These are phyloP conservation scores for Eucalyptus sideroxylon DNA, from an alignment of 345 rosid genomes.

Conservation along the genomic window DNA sequence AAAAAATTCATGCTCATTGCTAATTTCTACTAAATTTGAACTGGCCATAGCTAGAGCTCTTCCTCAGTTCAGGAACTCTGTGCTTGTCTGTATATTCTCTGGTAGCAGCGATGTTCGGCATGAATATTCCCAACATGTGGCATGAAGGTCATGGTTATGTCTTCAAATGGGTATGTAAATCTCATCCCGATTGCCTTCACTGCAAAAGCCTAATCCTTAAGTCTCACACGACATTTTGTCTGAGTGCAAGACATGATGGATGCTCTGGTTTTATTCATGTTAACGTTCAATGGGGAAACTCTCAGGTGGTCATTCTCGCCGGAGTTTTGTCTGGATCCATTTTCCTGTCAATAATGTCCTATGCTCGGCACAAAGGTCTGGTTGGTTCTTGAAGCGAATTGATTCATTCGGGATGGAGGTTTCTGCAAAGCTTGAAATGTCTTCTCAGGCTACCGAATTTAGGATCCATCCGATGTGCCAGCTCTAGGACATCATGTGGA, in stretches of 20 bases:
- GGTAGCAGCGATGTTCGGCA: constrained; percentile 44
- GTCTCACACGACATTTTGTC: not conserved
- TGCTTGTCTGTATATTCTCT: constrained; percentile 31
- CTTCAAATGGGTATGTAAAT: constrained; percentile 37
- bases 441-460: not conserved
- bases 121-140: constrained; percentile 41
- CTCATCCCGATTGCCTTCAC: not conserved
- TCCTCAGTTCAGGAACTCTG: constrained; percentile 38
- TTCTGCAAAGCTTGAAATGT: not conserved
- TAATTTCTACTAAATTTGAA: not conserved
- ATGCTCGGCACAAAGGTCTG: constrained; percentile 62
- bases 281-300: not conserved
- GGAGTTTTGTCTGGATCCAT: constrained; percentile 24
- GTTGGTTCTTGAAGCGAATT: constrained; percentile 33
- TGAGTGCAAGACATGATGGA: not conserved
- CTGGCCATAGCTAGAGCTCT: constrained; percentile 16
- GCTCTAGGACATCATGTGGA: not conserved
- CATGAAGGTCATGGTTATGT: constrained; percentile 20
- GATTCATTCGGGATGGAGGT: not conserved
- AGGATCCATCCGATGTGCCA: not conserved
- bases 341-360: constrained; percentile 31
- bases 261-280: not conserved
- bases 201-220: not conserved
- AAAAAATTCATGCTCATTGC: not conserved
- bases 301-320: constrained; percentile 41